Evolutionary conservation across 2,329 filamentous ascomycete species (phyloP), one percentile per base, ranked within the genome.

Genomic region (Colletotrichum orchidophilum): DNA sequence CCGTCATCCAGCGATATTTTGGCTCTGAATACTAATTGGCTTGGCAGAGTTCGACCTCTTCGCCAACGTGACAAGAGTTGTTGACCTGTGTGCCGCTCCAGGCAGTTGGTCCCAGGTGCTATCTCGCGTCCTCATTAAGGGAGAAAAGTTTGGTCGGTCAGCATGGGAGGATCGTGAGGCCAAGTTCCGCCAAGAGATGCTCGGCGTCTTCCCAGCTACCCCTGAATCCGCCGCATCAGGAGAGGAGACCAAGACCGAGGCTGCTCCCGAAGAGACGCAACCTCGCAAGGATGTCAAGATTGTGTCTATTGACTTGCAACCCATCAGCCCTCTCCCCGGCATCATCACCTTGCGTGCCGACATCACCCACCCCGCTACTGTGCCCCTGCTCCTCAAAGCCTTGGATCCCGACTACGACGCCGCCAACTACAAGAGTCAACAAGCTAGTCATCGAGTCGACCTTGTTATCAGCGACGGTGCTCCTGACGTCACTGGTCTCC

Each of bases 21-120:
- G 13, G 33, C n/a, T 31, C 27, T 29, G 18, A 46, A 35, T 46
- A 8, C 1, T 2, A 4, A 61, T 13, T 12, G 13, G 21, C 5
- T 1, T 2, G 50, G 3, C 89, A 91, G 94, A 98, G 84, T 99
- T 98, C 83, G 93, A 98, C 78, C 89, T 99, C 12, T 98, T 99
- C 81, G 89, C 93, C 75, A 90, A 92, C 77, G 96, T 98, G 58
- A 96, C 94, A 2, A 90, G 96, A 42, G 96, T 99, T 1, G 96
- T 99, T 18, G 96, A 99, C 80, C 87, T 99, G 24, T 99, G 96
- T 79, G 96, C 96, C 35, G 96, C 96, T 0, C 96, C 96, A 0
- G 96, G 96, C 31, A 97, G 94, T 78, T 99, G 96, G 96, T 97
- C 94, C 58, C 96, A 99, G 81, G 96, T 99, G 0, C 88, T 99